Evolutionary conservation across 225 moss, liverwort and hornwort species (phyloP), one percentile per base, ranked within the genome.

Genomic region (Anthoceros angustus): DNA sequence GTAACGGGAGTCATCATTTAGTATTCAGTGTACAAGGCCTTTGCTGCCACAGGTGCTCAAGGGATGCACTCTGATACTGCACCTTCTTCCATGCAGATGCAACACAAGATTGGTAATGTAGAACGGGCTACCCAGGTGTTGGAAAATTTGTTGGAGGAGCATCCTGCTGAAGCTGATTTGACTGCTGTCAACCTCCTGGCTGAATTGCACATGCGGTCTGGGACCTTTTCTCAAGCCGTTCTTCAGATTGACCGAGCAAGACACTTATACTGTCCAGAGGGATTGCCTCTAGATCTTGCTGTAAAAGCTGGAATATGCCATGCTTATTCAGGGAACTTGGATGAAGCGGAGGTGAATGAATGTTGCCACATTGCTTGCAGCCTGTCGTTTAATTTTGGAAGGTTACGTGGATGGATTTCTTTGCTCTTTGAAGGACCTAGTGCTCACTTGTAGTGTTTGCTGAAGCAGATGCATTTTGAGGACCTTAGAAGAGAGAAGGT

Each of bases 221-320:
- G 98, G 66, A 86, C 84, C 49, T 98, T 87, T 77, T 80, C 89
- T 12, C 80, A 86, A 64, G 89, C 92, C 7, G 84, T 98, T 68
- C 84, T 86, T 48, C 89, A 83, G 72, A 87, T 98, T 70, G 89
- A 89, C 73, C 85, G 80, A 70, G 88, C 98, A 10, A 82, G 87
- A 21, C 74, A 71, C 5, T 62, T 90, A 2, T 87, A 92, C 68
- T 83, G 86, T 70, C 75, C 87, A 66, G 98, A 84, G 77, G 80
- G 81, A 64, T 84, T 92, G 12, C 98, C 98, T 39, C 67, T 98
- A 40, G 98, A 98, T 72, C 83, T 98, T 68, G 87, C 98, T 62
- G 87, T 87, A 43, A 98, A 98, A 77, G 86, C 87, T 77, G 98
- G 98, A 77, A 98, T 98, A 45, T 92, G 98, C 64, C 89, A 98